Evolutionary conservation across 805 yeast genomes (phyloP).

Genomic region (Brettanomyces nanus): DNA sequence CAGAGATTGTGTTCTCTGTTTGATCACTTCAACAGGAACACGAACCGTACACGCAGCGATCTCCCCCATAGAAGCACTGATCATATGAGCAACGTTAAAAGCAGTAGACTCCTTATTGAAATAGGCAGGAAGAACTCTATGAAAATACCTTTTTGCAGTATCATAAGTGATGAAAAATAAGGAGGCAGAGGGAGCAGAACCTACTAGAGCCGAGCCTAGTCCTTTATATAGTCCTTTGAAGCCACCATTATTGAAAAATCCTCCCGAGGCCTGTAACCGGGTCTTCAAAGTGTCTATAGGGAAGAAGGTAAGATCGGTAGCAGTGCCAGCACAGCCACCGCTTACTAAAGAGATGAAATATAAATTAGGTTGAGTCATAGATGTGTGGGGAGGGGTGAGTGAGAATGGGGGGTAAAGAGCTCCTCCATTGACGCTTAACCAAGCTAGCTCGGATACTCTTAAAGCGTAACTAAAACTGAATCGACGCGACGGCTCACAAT

Average conservation of each 20-base stretch:
- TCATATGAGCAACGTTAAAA: constrained; percentile 63
- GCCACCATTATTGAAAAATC: constrained; percentile 89
- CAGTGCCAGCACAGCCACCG: constrained; percentile 95
- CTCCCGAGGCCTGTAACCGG: constrained; percentile 90
- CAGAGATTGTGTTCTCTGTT: constrained; percentile 86
- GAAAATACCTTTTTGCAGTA: constrained; percentile 40
- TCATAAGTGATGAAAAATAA: constrained; percentile 82
- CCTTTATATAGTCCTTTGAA: constrained; percentile 89
- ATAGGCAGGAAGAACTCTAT: constrained; percentile 13
- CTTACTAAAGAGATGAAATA: constrained; percentile 29
- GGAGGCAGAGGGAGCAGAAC: constrained; percentile 87
- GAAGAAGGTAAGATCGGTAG: constrained; percentile 89
- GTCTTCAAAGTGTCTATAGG: constrained; percentile 96
- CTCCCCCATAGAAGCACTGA: constrained; percentile 84
- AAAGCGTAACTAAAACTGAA: too few species aligned
- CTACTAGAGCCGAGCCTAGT: constrained; percentile 85
- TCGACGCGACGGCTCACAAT: too few species aligned
- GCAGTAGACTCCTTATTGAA: constrained; percentile 14
- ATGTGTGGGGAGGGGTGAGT: background rate
- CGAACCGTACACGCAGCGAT: constrained; percentile 87
- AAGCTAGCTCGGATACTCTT: too few species aligned
- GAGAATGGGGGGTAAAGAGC: background rate
- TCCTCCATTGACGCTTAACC: too few species aligned
- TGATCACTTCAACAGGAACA: constrained; percentile 95
- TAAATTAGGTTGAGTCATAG: background rate